Evolutionary conservation across 176 grass and related monocot genomes (phyloP), one percentile per base, ranked within the genome.

Genomic region (Puya raimondii): DNA sequence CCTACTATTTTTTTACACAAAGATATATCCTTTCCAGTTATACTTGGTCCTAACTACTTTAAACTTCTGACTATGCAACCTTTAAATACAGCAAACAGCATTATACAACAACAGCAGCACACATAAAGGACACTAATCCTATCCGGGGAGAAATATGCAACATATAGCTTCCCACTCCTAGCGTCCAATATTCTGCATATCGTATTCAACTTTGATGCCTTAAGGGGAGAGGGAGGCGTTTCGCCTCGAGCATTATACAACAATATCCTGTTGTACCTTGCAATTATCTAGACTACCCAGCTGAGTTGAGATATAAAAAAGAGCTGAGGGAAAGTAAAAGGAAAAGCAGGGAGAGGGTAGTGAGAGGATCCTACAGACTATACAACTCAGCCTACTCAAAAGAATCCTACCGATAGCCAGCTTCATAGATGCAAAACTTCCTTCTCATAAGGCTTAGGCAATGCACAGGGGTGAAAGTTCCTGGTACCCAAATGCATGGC

Each of bases 401-500:
- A 61, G 9, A 77, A 67, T 64, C 47, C 70, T 48, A 12, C 71
- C 67, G 15, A 50, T 13, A 1, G 11, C 50, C 64, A 27, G 33
- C 27, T 79, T 71, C 33, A 48, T 21, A 27, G 15, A 57, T 33
- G 78, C 69, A 78, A 16, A 77, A 74, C 76, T 72, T 74, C 82
- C 66, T 91, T 91, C 12, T 79, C 66, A 6, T 75, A 64, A 54
- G 81, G 73, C 72, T 74, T 88, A 75, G 76, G 85, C 16, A 87
- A 48, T 59, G 61, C 66, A 77, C 80, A 77, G 23, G 49, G 76
- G 3, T 80, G 76, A 65, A 80, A 23, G 26, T 71, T 85, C 49
- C 58, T 81, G 12, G 16, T 61, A 4, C 72, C 61, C 49, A 76
- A 85, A 61, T 77, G 73, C 26, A 52, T 75, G 64, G 52, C 52